These are phyloP conservation scores for Tephrocybe sp. DNA, from an alignment of 768 basidiomycete genomes.

Conservation along the genomic window DNA sequence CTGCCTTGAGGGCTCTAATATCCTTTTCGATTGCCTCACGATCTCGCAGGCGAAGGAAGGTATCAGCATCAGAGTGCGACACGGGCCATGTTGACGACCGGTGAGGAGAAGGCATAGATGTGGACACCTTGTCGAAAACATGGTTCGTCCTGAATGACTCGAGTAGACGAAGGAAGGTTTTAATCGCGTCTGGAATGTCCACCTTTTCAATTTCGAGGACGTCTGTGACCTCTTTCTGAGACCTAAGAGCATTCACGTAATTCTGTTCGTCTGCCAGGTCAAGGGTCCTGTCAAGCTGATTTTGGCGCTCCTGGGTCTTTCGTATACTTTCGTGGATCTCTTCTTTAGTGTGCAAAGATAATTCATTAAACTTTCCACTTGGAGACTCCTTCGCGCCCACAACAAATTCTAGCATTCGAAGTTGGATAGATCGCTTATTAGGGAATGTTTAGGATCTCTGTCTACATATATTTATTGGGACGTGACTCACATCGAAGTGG, in stretches of 20 bases:
- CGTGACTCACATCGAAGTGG: constrained; percentile 45
- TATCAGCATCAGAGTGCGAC: neutral
- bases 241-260: constrained; percentile 32
- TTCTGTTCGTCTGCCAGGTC: constrained; percentile 40
- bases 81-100: constrained; percentile 15
- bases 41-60: constrained; percentile 1
- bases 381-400: neutral
- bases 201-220: constrained; percentile 38
- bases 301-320: constrained; percentile 27
- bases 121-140: constrained; percentile 5
- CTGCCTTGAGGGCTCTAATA: constrained; percentile 1
- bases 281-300: constrained; percentile 32
- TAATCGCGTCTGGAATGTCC: constrained; percentile 55
- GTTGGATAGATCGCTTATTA: neutral
- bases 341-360: constrained; percentile 2
- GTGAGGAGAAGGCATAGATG: neutral
- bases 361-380: neutral
- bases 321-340: constrained; percentile 15
- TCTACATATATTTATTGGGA: neutral
- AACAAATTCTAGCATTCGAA: constrained; percentile 4
- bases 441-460: neutral
- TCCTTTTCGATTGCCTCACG: constrained; percentile 9
- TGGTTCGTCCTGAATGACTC: constrained; percentile 22
- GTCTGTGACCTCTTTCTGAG: constrained; percentile 39
- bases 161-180: constrained; percentile 49